Evolutionary conservation across 441 rosid genomes (phyloP).

Genomic region (Aleurites moluccanus): DNA sequence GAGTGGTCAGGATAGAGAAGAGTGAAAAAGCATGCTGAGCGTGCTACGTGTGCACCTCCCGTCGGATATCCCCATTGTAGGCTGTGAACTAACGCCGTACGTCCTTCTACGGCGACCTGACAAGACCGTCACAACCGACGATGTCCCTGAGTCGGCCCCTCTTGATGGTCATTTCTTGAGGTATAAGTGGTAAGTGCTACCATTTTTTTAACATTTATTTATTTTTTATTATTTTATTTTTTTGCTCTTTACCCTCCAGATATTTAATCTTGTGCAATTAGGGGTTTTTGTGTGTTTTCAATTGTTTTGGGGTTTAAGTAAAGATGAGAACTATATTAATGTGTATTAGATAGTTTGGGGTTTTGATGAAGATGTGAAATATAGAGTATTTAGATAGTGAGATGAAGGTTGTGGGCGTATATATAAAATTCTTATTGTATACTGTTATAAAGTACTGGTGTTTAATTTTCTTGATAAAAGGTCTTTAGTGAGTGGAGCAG

Average conservation of each 20-base stretch:
- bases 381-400: no score
- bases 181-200: conserved; percentile 74
- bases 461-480: neutral
- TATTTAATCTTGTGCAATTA: neutral
- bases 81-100: conserved; percentile 97
- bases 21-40: conserved; percentile 87
- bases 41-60: conserved; percentile 97
- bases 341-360: neutral
- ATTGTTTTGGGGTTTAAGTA: neutral
- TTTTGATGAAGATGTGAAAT: neutral
- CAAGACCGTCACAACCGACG: conserved; percentile 60
- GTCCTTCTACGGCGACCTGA: conserved; percentile 85
- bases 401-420: neutral
- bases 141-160: conserved; percentile 89
- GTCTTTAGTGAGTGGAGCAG: neutral
- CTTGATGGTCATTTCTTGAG: conserved; percentile 84
- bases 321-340: no score
- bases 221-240: no score
- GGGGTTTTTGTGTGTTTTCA: neutral
- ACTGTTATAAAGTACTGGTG: neutral
- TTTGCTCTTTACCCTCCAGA: no score
- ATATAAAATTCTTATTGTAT: neutral
- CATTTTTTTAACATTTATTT: neutral
- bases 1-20: conserved; percentile 36
- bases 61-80: conserved; percentile 97